Evolutionary conservation across 345 rosid genomes (phyloP).

Genomic region (Litchi chinensis): DNA sequence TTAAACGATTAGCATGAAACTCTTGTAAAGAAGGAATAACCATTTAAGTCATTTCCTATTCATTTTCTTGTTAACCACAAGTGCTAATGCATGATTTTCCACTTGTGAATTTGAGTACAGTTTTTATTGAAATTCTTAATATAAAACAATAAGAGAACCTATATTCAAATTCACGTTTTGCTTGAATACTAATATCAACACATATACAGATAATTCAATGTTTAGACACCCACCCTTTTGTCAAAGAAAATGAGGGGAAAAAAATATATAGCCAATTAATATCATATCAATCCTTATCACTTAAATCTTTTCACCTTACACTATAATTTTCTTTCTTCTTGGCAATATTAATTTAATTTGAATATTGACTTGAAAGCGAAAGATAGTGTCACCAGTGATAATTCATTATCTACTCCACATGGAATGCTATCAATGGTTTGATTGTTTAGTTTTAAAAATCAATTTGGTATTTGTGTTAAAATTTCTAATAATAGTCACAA

Average conservation of each 20-base stretch:
- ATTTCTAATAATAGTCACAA: slow-evolving; percentile 6
- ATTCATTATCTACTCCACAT: slow-evolving; percentile 16
- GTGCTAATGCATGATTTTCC: too few relatives aligned
- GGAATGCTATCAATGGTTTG: slow-evolving; percentile 15
- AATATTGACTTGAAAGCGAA: slow-evolving; percentile 14
- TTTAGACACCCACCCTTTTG: not conserved
- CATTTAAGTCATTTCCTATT: too few relatives aligned
- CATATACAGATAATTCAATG: too few relatives aligned
- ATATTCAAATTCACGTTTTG: too few relatives aligned
- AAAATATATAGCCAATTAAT: too few relatives aligned
- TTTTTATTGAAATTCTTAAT: too few relatives aligned
- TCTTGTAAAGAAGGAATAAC: too few relatives aligned
- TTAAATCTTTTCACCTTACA: not conserved
- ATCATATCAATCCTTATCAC: not conserved
- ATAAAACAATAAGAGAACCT: not conserved
- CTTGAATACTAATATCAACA: too few relatives aligned
- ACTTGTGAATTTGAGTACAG: too few relatives aligned
- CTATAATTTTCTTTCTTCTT: not conserved
- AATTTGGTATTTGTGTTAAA: slow-evolving; percentile 8
- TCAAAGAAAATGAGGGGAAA: not conserved
- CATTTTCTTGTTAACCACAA: too few relatives aligned
- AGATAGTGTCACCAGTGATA: slow-evolving; percentile 7
- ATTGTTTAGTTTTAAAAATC: not conserved
- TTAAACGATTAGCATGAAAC: too few relatives aligned
- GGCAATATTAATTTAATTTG: not conserved